Conservation (phyloP, 176 grass and related monocot genomes). For the Triticum timopheevii region DNA sequence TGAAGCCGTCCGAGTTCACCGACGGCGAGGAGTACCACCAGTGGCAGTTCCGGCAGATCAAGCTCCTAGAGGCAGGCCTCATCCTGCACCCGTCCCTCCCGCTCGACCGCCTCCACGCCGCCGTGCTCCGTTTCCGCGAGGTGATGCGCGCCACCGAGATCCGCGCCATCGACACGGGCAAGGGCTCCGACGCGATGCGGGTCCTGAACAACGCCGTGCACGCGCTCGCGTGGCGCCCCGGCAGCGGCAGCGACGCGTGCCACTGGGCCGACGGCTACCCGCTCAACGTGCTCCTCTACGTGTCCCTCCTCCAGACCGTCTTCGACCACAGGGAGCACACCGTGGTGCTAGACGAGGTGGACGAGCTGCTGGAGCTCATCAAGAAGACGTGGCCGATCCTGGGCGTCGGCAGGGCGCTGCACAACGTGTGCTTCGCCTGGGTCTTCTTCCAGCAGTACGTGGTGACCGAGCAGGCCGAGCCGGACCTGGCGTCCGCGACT, state of each 20-base stretch:
- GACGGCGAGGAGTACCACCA: constrained; percentile 75
- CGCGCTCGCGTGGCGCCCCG: constrained; percentile 66
- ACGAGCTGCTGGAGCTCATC: constrained; percentile 91
- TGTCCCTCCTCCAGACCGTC: constrained; percentile 60
- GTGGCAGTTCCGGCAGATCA: constrained; percentile 87
- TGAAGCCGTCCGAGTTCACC: constrained; percentile 67
- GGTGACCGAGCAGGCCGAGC: constrained; percentile 69
- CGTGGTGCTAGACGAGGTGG: constrained; percentile 80
- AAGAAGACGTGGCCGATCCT: constrained; percentile 85
- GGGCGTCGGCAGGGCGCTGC: constrained; percentile 55
- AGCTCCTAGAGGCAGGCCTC: constrained; percentile 78
- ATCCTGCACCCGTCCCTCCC: constrained; percentile 68
- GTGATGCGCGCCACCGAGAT: constrained; percentile 53
- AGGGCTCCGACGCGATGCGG: constrained; percentile 70
- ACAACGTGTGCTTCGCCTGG: constrained; percentile 80
- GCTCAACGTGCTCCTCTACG: constrained; percentile 76
- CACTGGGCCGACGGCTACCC: constrained; percentile 95
- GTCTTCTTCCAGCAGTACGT: constrained; percentile 85
- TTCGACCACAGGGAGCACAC: constrained; percentile 73
- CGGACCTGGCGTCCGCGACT: constrained; percentile 61
- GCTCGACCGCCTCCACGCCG: constrained; percentile 60
- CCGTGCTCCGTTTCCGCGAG: constrained; percentile 63
- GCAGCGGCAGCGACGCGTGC: constrained; percentile 26
- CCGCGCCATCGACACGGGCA: constrained; percentile 76
- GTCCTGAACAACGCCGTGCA: constrained; percentile 55